Percentiles rank a stretch among this genome's conserved stretches.
These are phyloP conservation scores for Populus alba DNA, from an alignment of 345 rosid genomes.

Conservation along the genomic window DNA sequence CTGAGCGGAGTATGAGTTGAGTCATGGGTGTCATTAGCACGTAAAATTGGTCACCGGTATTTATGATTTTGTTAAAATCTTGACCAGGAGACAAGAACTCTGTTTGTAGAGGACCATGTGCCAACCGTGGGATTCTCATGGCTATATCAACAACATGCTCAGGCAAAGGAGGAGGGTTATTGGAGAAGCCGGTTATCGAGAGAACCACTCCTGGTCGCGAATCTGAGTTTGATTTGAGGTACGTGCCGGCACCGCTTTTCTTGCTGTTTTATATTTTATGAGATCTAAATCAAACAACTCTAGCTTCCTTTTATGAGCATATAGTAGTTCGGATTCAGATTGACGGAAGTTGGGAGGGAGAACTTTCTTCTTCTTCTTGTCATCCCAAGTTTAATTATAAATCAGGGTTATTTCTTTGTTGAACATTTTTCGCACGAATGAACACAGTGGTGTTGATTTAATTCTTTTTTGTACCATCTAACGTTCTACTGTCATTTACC, in stretches of 20 bases:
- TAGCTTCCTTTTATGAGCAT: background rate
- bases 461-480: background rate
- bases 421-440: background rate
- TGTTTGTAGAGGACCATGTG: constrained; percentile 49
- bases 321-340: background rate
- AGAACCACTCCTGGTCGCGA: constrained; percentile 70
- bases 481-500: background rate
- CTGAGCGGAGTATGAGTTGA: background rate
- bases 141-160: constrained; percentile 42
- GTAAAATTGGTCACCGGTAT: background rate
- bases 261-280: background rate
- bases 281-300: background rate
- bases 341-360: background rate
- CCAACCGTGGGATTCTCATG: constrained; percentile 50
- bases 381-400: background rate
- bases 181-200: constrained; percentile 71
- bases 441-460: background rate
- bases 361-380: background rate
- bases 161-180: constrained; percentile 71
- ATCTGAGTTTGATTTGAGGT: constrained; percentile 78
- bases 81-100: constrained; percentile 48
- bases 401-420: background rate
- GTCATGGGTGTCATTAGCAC: background rate
- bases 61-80: constrained; percentile 10
- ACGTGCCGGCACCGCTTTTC: background rate